These are phyloP conservation scores for Plantago elongata DNA, from an alignment of 257 asterid genomes.

Conservation along the genomic window DNA sequence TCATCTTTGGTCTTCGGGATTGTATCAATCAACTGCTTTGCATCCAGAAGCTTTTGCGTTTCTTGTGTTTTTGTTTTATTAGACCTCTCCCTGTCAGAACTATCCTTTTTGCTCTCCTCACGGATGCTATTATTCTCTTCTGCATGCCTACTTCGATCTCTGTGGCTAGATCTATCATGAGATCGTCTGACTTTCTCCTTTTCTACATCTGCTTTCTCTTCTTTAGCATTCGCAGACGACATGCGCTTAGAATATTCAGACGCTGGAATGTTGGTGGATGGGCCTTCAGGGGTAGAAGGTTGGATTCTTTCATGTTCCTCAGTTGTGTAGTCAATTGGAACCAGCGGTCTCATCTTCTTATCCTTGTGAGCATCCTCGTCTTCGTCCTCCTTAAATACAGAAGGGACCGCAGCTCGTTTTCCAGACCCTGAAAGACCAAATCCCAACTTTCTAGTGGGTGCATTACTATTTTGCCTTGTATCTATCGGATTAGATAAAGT, in stretches of 20 bases:
- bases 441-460: constrained; percentile 72
- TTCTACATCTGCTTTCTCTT: constrained; percentile 62
- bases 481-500: constrained; percentile 40
- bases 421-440: constrained; percentile 90
- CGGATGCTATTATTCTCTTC: constrained; percentile 47
- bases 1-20: constrained; percentile 98
- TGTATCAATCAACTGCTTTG: constrained; percentile 91
- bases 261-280: constrained; percentile 49
- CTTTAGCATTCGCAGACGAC: constrained; percentile 54
- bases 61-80: constrained; percentile 59
- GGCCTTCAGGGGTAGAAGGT: constrained; percentile 47
- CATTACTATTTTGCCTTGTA: constrained; percentile 48
- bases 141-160: constrained; percentile 67
- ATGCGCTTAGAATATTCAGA: constrained; percentile 66
- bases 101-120: constrained; percentile 58
- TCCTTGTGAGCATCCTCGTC: constrained; percentile 93
- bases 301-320: constrained; percentile 68
- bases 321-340: constrained; percentile 92
- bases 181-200: constrained; percentile 65
- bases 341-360: constrained; percentile 96
- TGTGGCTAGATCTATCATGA: constrained; percentile 68
- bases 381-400: constrained; percentile 84
- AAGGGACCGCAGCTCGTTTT: constrained; percentile 84
- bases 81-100: constrained; percentile 48
- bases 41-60: constrained; percentile 82